These are phyloP conservation scores for Collybiopsis luxurians DNA, from an alignment of 768 basidiomycete species.

Conservation along the genomic window DNA sequence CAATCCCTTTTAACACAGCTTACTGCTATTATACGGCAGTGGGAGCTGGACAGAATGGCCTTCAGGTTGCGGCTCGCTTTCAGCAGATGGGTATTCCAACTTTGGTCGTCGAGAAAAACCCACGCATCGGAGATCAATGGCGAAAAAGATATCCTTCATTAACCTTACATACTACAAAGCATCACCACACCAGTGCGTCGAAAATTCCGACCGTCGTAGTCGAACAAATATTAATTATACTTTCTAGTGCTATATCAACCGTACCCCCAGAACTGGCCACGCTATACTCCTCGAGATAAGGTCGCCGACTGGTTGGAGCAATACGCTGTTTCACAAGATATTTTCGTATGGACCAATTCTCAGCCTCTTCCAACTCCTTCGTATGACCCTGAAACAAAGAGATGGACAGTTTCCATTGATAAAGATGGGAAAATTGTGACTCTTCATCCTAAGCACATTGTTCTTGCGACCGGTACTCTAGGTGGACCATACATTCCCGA, in stretches of 20 bases:
- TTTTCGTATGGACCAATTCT: slow-evolving; percentile 41
- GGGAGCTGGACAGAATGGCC: slow-evolving; percentile 33
- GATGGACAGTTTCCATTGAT: slow-evolving; percentile 33
- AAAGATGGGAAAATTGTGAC: slow-evolving; percentile 24
- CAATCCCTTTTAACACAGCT: too few species aligned
- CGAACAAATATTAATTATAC: slow-evolving; percentile 11
- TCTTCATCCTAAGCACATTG: slow-evolving; percentile 26
- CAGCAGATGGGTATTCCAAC: slow-evolving; percentile 53
- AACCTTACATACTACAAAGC: slow-evolving; percentile 43
- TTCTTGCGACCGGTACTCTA: slow-evolving; percentile 32
- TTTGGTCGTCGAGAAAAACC: slow-evolving; percentile 57
- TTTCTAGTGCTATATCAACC: slow-evolving; percentile 3
- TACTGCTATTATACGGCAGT: too few species aligned
- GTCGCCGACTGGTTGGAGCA: slow-evolving; percentile 43
- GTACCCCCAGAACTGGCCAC: slow-evolving; percentile 30
- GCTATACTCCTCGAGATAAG: slow-evolving; percentile 38
- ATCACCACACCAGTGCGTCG: slow-evolving; percentile 14
- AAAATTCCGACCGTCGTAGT: slow-evolving; percentile 2
- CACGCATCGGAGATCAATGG: slow-evolving; percentile 60
- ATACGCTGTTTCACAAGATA: slow-evolving; percentile 37
- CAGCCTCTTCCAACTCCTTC: slow-evolving; percentile 25
- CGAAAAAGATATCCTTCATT: slow-evolving; percentile 56
- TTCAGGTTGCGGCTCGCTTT: slow-evolving; percentile 38
- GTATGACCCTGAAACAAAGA: slow-evolving; percentile 27
- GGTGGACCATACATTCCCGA: slow-evolving; percentile 32